Conservation (phyloP, 768 basidiomycete genomes). For the Rhodotorula babjevae region DNA sequence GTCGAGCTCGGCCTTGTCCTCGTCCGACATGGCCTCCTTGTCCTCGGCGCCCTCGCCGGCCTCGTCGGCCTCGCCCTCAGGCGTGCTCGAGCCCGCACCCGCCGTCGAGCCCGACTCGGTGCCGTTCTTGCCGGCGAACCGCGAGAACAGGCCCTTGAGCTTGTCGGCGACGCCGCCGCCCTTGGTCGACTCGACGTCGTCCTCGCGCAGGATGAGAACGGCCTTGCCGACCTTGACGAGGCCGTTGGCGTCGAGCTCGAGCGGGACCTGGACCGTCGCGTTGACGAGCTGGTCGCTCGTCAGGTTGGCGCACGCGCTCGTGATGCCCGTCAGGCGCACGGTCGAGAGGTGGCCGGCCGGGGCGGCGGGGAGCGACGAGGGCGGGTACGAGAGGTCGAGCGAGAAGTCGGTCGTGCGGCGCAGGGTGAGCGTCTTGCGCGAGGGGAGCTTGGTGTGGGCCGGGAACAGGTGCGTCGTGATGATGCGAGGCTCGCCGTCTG, state of each 20-base stretch:
- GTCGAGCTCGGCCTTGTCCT: conserved; percentile 50
- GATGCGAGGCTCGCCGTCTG: conserved; percentile 55
- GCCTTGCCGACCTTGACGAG: conserved; percentile 77
- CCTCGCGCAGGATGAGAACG: conserved; percentile 62
- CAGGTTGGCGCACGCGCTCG: conserved; percentile 72
- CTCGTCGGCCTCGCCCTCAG: conserved; percentile 24
- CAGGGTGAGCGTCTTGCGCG: conserved; percentile 80
- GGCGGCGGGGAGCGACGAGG: conserved; percentile 3
- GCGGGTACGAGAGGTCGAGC: conserved; percentile 68
- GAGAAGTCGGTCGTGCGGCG: conserved; percentile 78
- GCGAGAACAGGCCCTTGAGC: conserved; percentile 72
- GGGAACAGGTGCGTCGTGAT: conserved; percentile 76
- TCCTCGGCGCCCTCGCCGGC: conserved; percentile 29
- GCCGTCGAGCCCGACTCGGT: conserved; percentile 43
- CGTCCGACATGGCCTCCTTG: conserved; percentile 45
- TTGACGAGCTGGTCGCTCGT: conserved; percentile 75
- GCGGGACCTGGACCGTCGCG: conserved; percentile 78
- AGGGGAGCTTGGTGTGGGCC: conserved; percentile 66
- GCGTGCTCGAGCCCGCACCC: conserved; percentile 40
- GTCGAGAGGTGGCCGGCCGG: conserved; percentile 55
- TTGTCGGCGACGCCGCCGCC: conserved; percentile 56
- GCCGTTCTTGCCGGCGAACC: conserved; percentile 43
- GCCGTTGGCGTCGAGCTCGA: conserved; percentile 78
- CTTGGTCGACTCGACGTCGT: not conserved
- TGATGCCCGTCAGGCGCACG: conserved; percentile 66